A percentile compares a stretch with the other conserved stretches of the same genome.
Evolutionary conservation across 2,329 filamentous ascomycete genomes (phyloP).

Genomic region (Phialophora tarda): DNA sequence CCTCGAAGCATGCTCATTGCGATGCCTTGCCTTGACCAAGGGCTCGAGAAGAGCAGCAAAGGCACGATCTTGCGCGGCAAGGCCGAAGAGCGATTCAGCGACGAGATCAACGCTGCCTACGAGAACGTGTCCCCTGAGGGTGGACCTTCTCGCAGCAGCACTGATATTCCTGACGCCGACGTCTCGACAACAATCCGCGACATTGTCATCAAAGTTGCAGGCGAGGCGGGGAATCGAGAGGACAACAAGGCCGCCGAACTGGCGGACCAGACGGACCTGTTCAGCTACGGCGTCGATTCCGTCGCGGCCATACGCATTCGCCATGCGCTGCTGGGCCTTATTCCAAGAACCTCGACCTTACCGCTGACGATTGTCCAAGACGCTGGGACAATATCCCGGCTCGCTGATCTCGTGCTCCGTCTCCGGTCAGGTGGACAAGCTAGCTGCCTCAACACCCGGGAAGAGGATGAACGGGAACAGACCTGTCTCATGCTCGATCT

Average conservation of each 20-base stretch:
- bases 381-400: conserved; percentile 57
- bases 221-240: conserved; percentile 4
- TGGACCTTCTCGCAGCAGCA: not conserved
- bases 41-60: conserved; percentile 67
- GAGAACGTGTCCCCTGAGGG: conserved; percentile 42
- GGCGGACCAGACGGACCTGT: conserved; percentile 57
- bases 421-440: conserved; percentile 34
- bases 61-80: conserved; percentile 62
- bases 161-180: conserved; percentile 4
- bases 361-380: conserved; percentile 67
- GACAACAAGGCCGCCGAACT: conserved; percentile 36
- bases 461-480: conserved; percentile 44
- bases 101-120: conserved; percentile 44
- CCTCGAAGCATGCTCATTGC: conserved; percentile 58
- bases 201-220: conserved; percentile 12
- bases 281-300: conserved; percentile 65
- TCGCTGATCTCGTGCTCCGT: conserved; percentile 48
- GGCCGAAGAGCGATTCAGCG: conserved; percentile 58
- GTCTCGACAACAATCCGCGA: conserved; percentile 3
- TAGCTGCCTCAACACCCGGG: not conserved
- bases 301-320: conserved; percentile 61
- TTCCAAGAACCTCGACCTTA: conserved; percentile 42
- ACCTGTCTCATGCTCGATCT: conserved; percentile 53
- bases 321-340: conserved; percentile 23
- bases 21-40: conserved; percentile 44